Base-by-base conservation (phyloP, 345 rosid genomes). In the Eucalyptus brandiana region DNA sequence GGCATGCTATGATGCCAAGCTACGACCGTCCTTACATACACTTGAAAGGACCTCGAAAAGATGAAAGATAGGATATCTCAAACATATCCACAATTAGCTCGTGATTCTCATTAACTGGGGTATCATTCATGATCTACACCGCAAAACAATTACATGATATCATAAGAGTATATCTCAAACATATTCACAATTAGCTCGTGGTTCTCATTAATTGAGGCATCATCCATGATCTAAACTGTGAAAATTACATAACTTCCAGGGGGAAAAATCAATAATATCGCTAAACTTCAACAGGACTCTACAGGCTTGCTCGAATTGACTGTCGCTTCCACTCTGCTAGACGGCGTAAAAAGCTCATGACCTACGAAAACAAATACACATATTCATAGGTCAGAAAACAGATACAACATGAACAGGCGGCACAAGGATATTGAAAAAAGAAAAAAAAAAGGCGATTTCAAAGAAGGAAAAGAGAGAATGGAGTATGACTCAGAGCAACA, bases 291-390 rank as follows among this genome's bases (percentile, higher is more conserved):
- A 40, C 6, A 2, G 7, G 13, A 40, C 85, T 76, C 88, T 91
- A 86, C 86, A 53, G 87, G 69, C 28, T 40, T 51, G 60, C 89
- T 50, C 83, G 88, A 40, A 72, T 72, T 3, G 92, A 88, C 30
- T 89, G 58, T 69, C 89, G 89, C 90, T 96, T 94, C 99, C 97
- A 96, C 58, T 94, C 94, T 15, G 95, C 99, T 92, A 97, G 92
- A 69, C 95, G 94, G 89, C 90, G 90, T 88, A 98, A 88, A 87
- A 96, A 98, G 19, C 94, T 95, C 62, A 92, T 96, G 48, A 98
- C 99, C 99, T 97, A 93, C 42, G 87, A 72, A 88, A 69, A 60
- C 67, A 72, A 88, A 17, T 7, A 56, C 67, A 50, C 40, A 69
- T 40, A 58, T 3, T 17, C 24, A 56, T 23, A 30, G 62, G 28